Evolutionary conservation across 1,139 yeast species (phyloP).

Genomic region (Hemisphaericaspora xylofermentans): DNA sequence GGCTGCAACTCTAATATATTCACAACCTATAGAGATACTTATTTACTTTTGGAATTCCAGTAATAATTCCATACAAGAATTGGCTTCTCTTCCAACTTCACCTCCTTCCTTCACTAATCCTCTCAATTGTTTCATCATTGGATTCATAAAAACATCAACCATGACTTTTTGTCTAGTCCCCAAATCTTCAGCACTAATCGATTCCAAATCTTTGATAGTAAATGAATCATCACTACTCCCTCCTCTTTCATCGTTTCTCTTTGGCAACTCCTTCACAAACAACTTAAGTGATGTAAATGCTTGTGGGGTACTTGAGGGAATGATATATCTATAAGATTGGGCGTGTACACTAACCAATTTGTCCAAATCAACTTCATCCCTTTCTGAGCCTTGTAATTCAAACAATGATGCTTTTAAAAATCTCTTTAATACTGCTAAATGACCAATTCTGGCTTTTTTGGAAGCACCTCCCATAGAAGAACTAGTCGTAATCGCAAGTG

Average conservation of each 20-base stretch:
- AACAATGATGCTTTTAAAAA: constrained; percentile 45
- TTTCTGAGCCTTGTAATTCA: constrained; percentile 9
- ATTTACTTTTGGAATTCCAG: constrained; percentile 6
- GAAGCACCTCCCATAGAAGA: constrained; percentile 39
- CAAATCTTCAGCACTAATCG: constrained; percentile 53
- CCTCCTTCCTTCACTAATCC: constrained; percentile 70
- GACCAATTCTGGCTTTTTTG: constrained; percentile 40
- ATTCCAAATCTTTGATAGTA: constrained; percentile 31
- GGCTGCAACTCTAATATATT: not conserved
- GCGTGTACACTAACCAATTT: constrained; percentile 35
- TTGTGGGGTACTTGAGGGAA: constrained; percentile 49
- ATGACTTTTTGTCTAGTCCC: constrained; percentile 60
- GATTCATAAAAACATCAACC: constrained; percentile 50
- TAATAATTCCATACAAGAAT: constrained; percentile 25
- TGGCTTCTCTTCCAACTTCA: constrained; percentile 64
- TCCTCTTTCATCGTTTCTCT: constrained; percentile 8
- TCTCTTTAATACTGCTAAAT: constrained; percentile 43
- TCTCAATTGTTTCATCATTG: constrained; percentile 52
- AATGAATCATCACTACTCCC: constrained; percentile 26
- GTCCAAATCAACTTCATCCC: constrained; percentile 8
- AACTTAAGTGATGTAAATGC: constrained; percentile 62
- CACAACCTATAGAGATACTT: not conserved
- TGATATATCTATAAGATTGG: constrained; percentile 48
- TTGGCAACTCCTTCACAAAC: constrained; percentile 38
- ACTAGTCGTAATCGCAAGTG: constrained; percentile 48